phyloP scores from a whole-genome alignment of 2,329 filamentous ascomycete species.

The Fusarium udum region DNA sequence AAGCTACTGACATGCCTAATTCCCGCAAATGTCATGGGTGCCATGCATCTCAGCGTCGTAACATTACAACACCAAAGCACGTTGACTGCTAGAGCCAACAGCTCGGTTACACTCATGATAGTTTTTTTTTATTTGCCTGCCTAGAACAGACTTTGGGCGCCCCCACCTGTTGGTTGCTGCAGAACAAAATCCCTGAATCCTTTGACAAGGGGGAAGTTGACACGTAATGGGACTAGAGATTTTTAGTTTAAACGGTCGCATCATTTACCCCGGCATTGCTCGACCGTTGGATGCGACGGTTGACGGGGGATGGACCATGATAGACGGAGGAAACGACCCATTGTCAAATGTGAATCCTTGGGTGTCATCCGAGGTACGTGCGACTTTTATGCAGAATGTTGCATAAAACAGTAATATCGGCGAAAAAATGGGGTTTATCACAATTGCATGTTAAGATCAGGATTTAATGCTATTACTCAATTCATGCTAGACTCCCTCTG shows the following conservation, averaged over 20 bases:
- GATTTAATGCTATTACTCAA: neutral
- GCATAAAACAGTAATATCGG: neutral
- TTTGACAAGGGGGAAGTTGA: neutral
- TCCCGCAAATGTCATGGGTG: conserved; percentile 1
- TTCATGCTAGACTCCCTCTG: neutral
- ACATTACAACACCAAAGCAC: neutral
- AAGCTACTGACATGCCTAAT: neutral
- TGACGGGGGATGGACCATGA: neutral
- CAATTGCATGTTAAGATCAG: neutral
- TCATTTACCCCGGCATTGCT: neutral
- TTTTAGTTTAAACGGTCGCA: conserved; percentile 1
- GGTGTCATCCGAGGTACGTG: neutral
- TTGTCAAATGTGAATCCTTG: neutral
- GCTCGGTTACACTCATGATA: neutral
- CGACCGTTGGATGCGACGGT: neutral
- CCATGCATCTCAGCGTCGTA: neutral
- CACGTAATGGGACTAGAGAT: neutral
- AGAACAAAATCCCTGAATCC: neutral
- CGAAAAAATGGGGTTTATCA: neutral
- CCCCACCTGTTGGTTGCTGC: neutral
- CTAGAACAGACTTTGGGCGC: neutral
- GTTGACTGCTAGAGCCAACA: conserved; percentile 11
- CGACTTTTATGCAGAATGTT: neutral
- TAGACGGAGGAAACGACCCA: neutral
- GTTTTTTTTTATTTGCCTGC: neutral